Base-by-base conservation (phyloP, 1,284 basidiomycete genomes). In the Trichosporon sp. region DNA sequence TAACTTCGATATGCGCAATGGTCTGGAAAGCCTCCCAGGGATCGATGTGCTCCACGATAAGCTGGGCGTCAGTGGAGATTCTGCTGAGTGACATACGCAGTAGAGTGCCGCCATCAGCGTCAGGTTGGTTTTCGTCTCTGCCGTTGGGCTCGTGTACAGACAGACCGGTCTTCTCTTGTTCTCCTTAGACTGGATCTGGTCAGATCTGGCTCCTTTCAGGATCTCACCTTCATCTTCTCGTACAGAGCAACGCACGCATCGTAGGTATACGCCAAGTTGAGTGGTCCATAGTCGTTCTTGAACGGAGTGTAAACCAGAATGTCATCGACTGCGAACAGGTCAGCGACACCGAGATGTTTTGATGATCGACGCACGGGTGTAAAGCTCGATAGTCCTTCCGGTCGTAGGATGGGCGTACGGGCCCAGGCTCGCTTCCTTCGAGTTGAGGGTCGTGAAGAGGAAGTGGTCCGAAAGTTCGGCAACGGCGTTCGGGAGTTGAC, bases 21-120 rank as follows among this genome's bases (percentile, higher is more conserved):
- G 96, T 94, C 78, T 93, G 90, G 81, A 97, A 96, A 1, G 94
- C 94, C 83, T 97, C 93, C 89, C 94, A 96, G 31, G 96, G 96
- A n/a, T 91, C 88, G 71, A 91, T 90, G 74, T 93, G 89, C 81
- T 93, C 91, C 5, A 98, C 94, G 75, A 98, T 94, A 89, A 98
- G 91, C 94, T 97, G 79, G 37, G 56, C 6, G 68, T 74, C 32
- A 21, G 48, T 31, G 4, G 11, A 10, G n/a, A 31, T 10, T 11
- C 26, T 26, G 26, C 26, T 26, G 26, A 26, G 26, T 26, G 32
- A 66, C 79, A 70, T 63, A 81, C 77, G 69, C 76, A 77, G 83
- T 96, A 99, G 54, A 99, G 88, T 3, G 94, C 91, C 85, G 96
- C 92, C 26, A 99, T 85, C 46, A 98, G 85, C 0, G 95, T 95